Conservation (phyloP, 2,329 filamentous ascomycete species). For the Penicillium aurantiogriseum region DNA sequence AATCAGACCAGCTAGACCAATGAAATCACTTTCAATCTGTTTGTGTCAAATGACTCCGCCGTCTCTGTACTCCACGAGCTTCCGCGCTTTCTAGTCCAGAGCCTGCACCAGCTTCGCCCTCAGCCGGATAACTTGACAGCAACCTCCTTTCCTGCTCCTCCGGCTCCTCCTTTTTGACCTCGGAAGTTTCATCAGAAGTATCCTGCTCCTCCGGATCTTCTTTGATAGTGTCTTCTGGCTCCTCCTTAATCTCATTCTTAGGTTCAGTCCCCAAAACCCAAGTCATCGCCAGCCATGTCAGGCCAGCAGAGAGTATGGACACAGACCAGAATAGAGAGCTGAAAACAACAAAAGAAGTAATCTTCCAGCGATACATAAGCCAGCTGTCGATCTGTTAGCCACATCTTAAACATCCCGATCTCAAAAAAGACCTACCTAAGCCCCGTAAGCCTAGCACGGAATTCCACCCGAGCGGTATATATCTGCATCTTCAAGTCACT, state of each 20-base stretch:
- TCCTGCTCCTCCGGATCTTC: slow-evolving; percentile 17
- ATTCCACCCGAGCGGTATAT: slow-evolving; percentile 65
- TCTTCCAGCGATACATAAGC: slow-evolving; percentile 81
- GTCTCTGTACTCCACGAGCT: slow-evolving; percentile 32
- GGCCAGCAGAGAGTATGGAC: slow-evolving; percentile 65
- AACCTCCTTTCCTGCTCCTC: slow-evolving; percentile 9
- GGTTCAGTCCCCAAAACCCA: slow-evolving; percentile 36
- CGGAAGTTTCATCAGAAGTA: slow-evolving; percentile 21
- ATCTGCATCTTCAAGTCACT: slow-evolving; percentile 70
- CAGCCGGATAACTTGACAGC: slow-evolving; percentile 19
- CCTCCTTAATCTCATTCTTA: slow-evolving; percentile 32
- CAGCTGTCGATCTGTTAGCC: slow-evolving; percentile 51
- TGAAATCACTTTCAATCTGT: slow-evolving; percentile 8
- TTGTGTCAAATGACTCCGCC: slow-evolving; percentile 31
- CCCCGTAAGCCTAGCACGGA: slow-evolving; percentile 74
- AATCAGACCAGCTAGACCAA: neutral
- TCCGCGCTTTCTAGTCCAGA: slow-evolving; percentile 49
- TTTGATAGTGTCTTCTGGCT: slow-evolving; percentile 20
- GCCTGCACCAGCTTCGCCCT: slow-evolving; percentile 51
- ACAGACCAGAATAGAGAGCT: slow-evolving; percentile 72
- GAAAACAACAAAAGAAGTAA: slow-evolving; percentile 67
- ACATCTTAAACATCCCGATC: neutral
- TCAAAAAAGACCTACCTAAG: slow-evolving; percentile 50
- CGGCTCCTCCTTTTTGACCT: slow-evolving; percentile 33
- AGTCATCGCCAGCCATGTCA: slow-evolving; percentile 62